These are phyloP conservation scores for Stephanodiscus triporus DNA, from an alignment of 108 stramenopile genomes.

Conservation along the genomic window DNA sequence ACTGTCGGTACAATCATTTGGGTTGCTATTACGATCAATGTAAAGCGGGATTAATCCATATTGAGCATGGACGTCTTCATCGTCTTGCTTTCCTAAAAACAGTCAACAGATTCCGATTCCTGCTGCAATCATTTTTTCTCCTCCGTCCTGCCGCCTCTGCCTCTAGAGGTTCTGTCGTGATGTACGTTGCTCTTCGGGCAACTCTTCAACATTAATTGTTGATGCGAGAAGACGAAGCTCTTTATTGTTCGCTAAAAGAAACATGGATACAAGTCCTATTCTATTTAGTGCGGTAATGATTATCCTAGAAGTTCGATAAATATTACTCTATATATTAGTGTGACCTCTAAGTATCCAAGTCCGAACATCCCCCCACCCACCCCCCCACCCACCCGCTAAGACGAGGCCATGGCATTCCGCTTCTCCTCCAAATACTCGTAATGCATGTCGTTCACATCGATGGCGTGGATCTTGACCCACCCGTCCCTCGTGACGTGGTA, in stretches of 20 bases:
- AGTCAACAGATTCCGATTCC: not conserved
- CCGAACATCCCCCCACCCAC: not conserved
- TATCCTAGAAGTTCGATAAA: too few species aligned
- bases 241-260: too few species aligned
- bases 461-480: slow-evolving; percentile 95
- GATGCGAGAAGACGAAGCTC: too few species aligned
- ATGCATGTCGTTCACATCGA: slow-evolving; percentile 98
- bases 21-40: not conserved
- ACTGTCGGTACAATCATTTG: too few species aligned
- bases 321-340: too few species aligned
- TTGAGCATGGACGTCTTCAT: too few species aligned
- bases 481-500: slow-evolving; percentile 98
- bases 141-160: not conserved
- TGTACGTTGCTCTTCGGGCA: not conserved
- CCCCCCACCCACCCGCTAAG: slow-evolving; percentile 12
- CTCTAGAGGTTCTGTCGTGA: not conserved
- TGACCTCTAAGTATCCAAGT: not conserved
- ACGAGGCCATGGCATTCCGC: slow-evolving; percentile 66
- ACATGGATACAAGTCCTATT: too few species aligned
- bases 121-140: not conserved
- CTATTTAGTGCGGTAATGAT: too few species aligned
- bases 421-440: slow-evolving; percentile 93
- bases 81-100: not conserved
- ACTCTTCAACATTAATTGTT: too few species aligned
- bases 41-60: too few species aligned